Base-by-base conservation (phyloP, 805 yeast species). In the Schwanniomyces polymorphus region DNA sequence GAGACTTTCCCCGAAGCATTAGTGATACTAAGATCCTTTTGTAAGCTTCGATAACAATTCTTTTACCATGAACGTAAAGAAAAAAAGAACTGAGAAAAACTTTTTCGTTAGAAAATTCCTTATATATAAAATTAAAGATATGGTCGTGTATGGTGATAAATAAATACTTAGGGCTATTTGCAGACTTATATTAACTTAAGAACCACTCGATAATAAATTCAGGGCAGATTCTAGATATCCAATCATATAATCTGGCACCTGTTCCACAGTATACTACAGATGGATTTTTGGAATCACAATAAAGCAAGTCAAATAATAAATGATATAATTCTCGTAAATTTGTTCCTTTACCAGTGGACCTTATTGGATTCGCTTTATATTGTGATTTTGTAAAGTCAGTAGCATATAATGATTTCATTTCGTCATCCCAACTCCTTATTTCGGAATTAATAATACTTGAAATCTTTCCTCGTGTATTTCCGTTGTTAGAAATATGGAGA, bases 1-100 rank as follows among this genome's bases (percentile, higher is more conserved):
- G 90, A 85, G 91, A 85, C 91, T 85, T 85, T 85, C 90, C 91
- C 91, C 89, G 79, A 84, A 83, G 86, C 86, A 64, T 65, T 21
- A 44, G 51, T 57, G 58, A 46, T 17, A 40, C 45, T 38, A 42
- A 43, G 52, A 46, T 72, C 82, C 77, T 75, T 81, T 53, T 74
- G 88, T 65, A 67, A 67, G 84, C 88, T 84, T 84, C 84, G 89
- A 79, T 64, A 82, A 82, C 88, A 84, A 84, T 81, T 84, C 88
- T 84, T 84, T 68, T 79, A 63, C 76, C 82, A 82, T 81, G 86
- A 75, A 79, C 77, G 81, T 76, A 61, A 59, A 56, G 71, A 59
- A 56, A 56, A 60, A 25, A 40, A 35, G 41, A 40, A 38, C 28
- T 18, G 38, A 39, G 11, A 41, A 27, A 43, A 44, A 48, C 41